A percentile compares a stretch with the other conserved stretches of the same genome.
Conservation (phyloP, 2,329 filamentous ascomycete species). For the Ophiostoma ulmi region DNA sequence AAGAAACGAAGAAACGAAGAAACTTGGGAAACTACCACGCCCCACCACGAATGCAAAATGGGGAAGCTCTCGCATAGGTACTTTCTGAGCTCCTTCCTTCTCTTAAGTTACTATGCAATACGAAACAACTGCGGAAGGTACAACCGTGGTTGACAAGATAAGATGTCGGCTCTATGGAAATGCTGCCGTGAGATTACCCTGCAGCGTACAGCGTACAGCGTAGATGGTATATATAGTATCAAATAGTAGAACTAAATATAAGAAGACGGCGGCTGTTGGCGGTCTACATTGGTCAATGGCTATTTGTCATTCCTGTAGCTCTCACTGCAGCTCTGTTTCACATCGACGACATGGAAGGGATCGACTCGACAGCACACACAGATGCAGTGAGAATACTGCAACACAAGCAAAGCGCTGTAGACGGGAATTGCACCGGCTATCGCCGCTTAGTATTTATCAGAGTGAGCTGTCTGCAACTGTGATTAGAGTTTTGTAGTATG, state of each 20-base stretch:
- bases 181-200: slow-evolving; percentile 2
- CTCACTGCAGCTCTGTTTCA: background rate
- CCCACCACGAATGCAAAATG: slow-evolving; percentile 3
- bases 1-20: background rate
- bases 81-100: background rate
- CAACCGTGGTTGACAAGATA: background rate
- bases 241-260: background rate
- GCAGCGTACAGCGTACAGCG: background rate
- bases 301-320: slow-evolving; percentile 3
- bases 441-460: too few relatives aligned
- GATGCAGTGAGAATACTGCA: background rate
- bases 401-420: background rate
- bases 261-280: background rate
- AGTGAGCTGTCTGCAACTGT: background rate
- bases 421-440: background rate
- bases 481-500: too few relatives aligned
- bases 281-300: background rate
- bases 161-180: background rate
- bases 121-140: background rate
- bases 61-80: background rate
- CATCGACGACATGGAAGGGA: background rate
- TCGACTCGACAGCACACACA: background rate
- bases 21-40: background rate
- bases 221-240: background rate
- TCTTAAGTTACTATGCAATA: background rate